Percentiles rank a stretch among this genome's conserved stretches.
Evolutionary conservation across 768 basidiomycete species (phyloP).

Genomic region (Lactarius vividus): DNA sequence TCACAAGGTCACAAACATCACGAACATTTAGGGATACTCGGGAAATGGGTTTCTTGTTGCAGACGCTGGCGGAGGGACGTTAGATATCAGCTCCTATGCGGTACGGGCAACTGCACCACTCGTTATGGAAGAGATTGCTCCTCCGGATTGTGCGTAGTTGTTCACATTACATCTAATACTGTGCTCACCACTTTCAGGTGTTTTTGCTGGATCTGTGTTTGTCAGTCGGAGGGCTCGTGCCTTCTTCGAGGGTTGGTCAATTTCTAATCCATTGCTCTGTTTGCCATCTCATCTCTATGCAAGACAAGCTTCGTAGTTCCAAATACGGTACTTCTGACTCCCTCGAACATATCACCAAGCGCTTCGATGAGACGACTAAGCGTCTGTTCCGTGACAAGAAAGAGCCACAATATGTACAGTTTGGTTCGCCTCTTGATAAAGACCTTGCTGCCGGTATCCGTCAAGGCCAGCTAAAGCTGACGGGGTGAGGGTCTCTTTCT

Average conservation of each 20-base stretch:
- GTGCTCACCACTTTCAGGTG: conserved; percentile 41
- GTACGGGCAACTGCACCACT: conserved; percentile 67
- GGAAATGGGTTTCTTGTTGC: conserved; percentile 77
- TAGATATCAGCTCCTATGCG: conserved; percentile 79
- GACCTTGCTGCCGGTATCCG: conserved; percentile 68
- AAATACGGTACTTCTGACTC: conserved; percentile 70
- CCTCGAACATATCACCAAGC: conserved; percentile 74
- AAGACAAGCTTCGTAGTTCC: conserved; percentile 71
- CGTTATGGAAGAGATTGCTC: conserved; percentile 79
- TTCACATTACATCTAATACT: neutral
- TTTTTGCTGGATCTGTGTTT: conserved; percentile 82
- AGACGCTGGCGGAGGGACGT: conserved; percentile 78
- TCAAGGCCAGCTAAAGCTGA: conserved; percentile 66
- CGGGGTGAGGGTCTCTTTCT: conserved; percentile 46
- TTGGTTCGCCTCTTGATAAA: conserved; percentile 78
- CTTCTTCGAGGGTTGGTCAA: conserved; percentile 60
- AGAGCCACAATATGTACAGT: conserved; percentile 68
- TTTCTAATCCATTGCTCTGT: neutral
- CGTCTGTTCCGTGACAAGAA: conserved; percentile 68
- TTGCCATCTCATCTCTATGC: conserved; percentile 8
- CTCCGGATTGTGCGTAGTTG: conserved; percentile 64
- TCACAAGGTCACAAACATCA: neutral
- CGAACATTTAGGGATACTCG: conserved; percentile 55
- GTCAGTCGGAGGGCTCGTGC: conserved; percentile 71
- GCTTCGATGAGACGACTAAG: conserved; percentile 83